A percentile compares a stretch with the other conserved stretches of the same genome.
phyloP scores from a whole-genome alignment of 371 early-diverging fungal genomes.

The Circinella minor region DNA sequence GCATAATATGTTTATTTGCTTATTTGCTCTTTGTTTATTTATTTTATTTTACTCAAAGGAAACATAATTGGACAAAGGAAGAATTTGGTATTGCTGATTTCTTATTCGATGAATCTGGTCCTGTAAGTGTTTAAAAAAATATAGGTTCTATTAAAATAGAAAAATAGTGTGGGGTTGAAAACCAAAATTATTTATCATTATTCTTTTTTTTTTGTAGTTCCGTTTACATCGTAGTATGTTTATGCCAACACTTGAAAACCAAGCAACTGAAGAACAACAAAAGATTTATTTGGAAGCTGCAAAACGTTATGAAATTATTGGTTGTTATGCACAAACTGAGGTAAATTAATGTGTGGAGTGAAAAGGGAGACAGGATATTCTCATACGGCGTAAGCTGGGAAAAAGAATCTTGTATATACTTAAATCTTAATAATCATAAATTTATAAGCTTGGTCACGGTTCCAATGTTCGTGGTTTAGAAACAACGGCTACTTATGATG shows the following conservation, averaged over 20 bases:
- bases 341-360: conserved; percentile 15
- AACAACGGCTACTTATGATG: conserved; percentile 82
- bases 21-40: too few species aligned
- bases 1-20: background rate
- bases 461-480: conserved; percentile 87
- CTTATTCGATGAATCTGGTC: conserved; percentile 60
- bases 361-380: background rate
- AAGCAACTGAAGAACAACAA: conserved; percentile 73
- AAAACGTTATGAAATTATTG: conserved; percentile 68
- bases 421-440: background rate
- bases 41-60: conserved; percentile 19
- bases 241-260: conserved; percentile 69
- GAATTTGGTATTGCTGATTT: conserved; percentile 58
- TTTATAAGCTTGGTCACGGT: conserved; percentile 66
- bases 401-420: background rate
- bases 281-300: conserved; percentile 66
- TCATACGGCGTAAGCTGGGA: background rate
- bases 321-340: conserved; percentile 81
- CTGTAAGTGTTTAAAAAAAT: conserved; percentile 40
- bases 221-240: conserved; percentile 72
- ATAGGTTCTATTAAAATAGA: background rate
- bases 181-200: background rate
- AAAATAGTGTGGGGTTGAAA: background rate
- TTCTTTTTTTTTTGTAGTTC: too few species aligned
- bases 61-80: conserved; percentile 58